Base-by-base conservation (phyloP, 108 stramenopile species). In the Skeletonema costatum region DNA sequence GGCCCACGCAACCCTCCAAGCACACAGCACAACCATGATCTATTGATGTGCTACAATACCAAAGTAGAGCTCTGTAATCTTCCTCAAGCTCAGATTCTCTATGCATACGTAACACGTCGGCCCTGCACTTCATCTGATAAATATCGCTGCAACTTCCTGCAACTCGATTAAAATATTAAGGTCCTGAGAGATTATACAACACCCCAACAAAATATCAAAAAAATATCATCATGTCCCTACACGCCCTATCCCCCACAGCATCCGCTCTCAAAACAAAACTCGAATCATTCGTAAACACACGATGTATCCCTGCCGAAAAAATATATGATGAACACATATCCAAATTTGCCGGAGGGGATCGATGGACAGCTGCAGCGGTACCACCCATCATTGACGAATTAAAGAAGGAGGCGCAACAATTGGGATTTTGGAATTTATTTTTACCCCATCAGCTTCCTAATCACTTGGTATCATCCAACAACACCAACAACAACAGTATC, bases 371-470 rank as follows among this genome's bases (percentile, higher is more conserved):
- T 30, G 77, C 78, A 48, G 90, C 92, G 32, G 75, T 95, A 35
- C 94, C 94, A 19, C 89, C 93, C 2, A 74, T 88, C 38, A 68
- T 97, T 35, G 74, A 74, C 29, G 66, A 70, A 17, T 82, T 97
- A 14, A 87, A 96, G 64, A 13, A 6, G 33, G 63, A 85, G 46
- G 97, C 97, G 2, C 85, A 90, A 71, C 30, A 63, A 60, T 69
- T 92, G 33, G 94, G 94, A 3, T 78, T 98, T 19, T 98, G 96
- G 96, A 98, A 98, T 79, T 74, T 97, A 30, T 98, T 98, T 61
- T 59, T 97, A 16, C 94, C 95, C 42, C 69, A 77, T 64, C 58
- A 44, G 11, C 19, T 80, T 25, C 78, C 83, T 13, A 85, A 81
- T n/a, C 76, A 80, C 39, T 68, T 91, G 46, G 46, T 88, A 5